phyloP scores from a whole-genome alignment of 345 rosid genomes.

The Bruguiera gymnorhiza region DNA sequence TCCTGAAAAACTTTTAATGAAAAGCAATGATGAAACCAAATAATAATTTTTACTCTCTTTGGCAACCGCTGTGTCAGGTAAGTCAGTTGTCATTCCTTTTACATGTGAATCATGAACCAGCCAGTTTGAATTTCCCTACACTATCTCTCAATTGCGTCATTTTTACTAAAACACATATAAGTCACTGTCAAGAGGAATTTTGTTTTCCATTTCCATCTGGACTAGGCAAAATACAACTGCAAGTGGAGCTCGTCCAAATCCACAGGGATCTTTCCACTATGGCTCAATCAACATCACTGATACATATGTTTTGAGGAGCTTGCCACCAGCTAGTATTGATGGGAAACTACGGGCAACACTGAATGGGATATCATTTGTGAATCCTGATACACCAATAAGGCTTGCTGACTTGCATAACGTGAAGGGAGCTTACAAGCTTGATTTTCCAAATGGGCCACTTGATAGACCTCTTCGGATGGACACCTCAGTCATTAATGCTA shows the following conservation, averaged over 20 bases:
- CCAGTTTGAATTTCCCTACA: too few species aligned
- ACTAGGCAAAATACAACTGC: slow-evolving; percentile 78
- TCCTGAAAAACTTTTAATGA: too few species aligned
- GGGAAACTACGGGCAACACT: slow-evolving; percentile 65
- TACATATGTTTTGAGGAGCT: slow-evolving; percentile 57
- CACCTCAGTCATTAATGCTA: slow-evolving; percentile 77
- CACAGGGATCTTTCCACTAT: slow-evolving; percentile 93
- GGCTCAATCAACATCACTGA: slow-evolving; percentile 80
- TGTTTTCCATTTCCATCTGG: slow-evolving; percentile 9
- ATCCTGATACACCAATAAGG: slow-evolving; percentile 64
- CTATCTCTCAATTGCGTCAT: too few species aligned
- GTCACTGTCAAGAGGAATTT: too few species aligned
- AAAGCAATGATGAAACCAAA: too few species aligned
- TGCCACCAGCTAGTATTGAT: slow-evolving; percentile 58
- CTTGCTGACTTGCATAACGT: slow-evolving; percentile 70
- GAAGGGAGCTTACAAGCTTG: slow-evolving; percentile 84
- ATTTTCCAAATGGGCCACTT: slow-evolving; percentile 72
- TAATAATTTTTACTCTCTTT: neutral
- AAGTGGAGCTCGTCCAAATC: slow-evolving; percentile 98
- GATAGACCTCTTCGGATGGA: slow-evolving; percentile 50
- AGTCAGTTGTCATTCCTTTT: neutral
- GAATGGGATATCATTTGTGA: slow-evolving; percentile 81
- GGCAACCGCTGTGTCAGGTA: neutral
- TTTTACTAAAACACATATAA: too few species aligned
- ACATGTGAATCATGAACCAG: too few species aligned